Conservation (phyloP, 257 asterid species). For the Asclepias syriaca region DNA sequence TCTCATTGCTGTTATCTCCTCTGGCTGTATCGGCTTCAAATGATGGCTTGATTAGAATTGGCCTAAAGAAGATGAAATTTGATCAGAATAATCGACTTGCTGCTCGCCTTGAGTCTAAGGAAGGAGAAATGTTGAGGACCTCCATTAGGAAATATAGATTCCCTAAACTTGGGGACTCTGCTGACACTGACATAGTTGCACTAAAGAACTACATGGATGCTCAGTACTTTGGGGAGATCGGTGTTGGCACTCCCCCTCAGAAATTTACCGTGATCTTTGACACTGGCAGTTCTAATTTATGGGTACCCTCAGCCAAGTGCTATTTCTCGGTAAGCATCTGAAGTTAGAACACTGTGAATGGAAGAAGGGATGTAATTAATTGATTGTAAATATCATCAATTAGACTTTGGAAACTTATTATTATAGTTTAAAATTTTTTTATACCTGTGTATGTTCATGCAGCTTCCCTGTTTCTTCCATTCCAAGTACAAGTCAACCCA, state of each 20-base stretch:
- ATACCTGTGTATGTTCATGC: conserved; percentile 23
- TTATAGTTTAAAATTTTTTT: background rate
- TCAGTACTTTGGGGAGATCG: conserved; percentile 94
- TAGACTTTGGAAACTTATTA: background rate
- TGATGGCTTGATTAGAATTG: conserved; percentile 76
- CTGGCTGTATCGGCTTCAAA: conserved; percentile 52
- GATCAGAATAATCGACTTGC: conserved; percentile 75
- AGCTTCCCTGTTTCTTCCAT: conserved; percentile 86
- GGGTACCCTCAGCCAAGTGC: conserved; percentile 96
- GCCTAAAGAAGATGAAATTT: conserved; percentile 67
- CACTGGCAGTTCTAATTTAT: conserved; percentile 93
- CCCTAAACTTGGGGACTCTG: conserved; percentile 42
- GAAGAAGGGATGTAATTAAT: background rate
- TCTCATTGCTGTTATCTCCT: conserved; percentile 52
- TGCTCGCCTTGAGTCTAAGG: conserved; percentile 65
- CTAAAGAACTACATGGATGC: conserved; percentile 96
- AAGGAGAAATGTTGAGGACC: conserved; percentile 46
- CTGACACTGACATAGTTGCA: conserved; percentile 65
- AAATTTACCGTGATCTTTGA: conserved; percentile 90
- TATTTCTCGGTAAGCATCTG: conserved; percentile 71
- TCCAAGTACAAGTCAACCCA: conserved; percentile 69
- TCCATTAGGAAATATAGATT: conserved; percentile 54
- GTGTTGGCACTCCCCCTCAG: conserved; percentile 82
- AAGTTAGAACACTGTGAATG: background rate
- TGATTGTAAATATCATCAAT: background rate